Conservation (phyloP, 768 basidiomycete species). For the Suillus spraguei region DNA sequence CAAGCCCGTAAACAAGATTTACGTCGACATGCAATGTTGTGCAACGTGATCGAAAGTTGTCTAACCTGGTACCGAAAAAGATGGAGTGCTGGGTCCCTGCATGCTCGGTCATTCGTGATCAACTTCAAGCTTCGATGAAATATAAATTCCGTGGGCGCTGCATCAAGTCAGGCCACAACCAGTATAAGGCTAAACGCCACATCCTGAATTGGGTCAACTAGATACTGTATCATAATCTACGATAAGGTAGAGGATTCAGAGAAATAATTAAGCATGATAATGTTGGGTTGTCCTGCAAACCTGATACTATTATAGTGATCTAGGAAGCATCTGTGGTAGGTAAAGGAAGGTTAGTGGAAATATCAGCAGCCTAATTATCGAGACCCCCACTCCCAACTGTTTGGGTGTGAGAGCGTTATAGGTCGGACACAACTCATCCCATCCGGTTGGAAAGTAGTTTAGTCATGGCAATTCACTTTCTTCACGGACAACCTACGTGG, state of each 20-base stretch:
- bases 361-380: slow-evolving; percentile 19
- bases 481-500: not conserved
- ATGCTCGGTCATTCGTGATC: not conserved
- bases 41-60: not conserved
- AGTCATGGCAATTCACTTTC: not conserved
- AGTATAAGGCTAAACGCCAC: not conserved
- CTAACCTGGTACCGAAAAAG: not conserved
- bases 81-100: too few relatives aligned
- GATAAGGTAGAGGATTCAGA: not conserved
- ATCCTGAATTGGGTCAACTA: not conserved
- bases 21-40: not conserved
- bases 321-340: slow-evolving; percentile 6
- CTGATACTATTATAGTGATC: too few relatives aligned
- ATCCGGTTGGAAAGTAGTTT: not conserved
- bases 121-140: not conserved
- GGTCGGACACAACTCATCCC: too few relatives aligned
- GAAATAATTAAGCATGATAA: too few relatives aligned
- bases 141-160: not conserved
- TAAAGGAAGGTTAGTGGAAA: slow-evolving; percentile 20
- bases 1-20: not conserved
- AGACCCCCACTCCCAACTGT: slow-evolving; percentile 10
- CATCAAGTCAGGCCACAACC: not conserved
- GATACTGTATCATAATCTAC: not conserved
- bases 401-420: too few relatives aligned
- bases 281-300: not conserved